A percentile compares a stretch with the other conserved stretches of the same genome.
phyloP scores from a whole-genome alignment of 768 basidiomycete species.

The Pisolithus sp. region DNA sequence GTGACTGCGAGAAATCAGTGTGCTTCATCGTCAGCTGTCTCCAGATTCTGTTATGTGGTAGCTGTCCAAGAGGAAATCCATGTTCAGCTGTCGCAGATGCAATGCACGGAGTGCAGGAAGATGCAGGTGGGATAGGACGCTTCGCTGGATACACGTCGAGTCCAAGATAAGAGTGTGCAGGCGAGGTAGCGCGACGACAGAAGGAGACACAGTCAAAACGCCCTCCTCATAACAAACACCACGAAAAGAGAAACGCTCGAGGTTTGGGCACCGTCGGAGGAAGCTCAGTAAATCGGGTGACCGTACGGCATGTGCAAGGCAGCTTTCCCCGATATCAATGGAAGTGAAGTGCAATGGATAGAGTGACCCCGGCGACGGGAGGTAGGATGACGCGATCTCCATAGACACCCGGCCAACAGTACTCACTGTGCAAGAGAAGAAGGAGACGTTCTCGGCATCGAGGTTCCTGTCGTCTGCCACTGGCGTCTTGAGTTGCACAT shows the following conservation, averaged over 20 bases:
- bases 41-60: constrained; percentile 45
- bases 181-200: constrained; percentile 47
- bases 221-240: constrained; percentile 48
- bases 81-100: constrained; percentile 60
- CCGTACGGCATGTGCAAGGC: constrained; percentile 33
- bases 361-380: constrained; percentile 42
- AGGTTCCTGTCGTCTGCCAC: constrained; percentile 12
- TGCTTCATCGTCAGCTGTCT: constrained; percentile 71
- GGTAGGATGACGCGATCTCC: constrained; percentile 41
- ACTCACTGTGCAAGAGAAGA: constrained; percentile 28
- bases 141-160: constrained; percentile 56
- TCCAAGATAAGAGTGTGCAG: constrained; percentile 53
- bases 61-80: constrained; percentile 38
- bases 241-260: constrained; percentile 52
- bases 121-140: constrained; percentile 57
- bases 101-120: constrained; percentile 56
- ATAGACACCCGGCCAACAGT: constrained; percentile 38
- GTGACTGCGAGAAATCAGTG: constrained; percentile 70
- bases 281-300: constrained; percentile 53
- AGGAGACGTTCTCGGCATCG: constrained; percentile 15
- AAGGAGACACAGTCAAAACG: constrained; percentile 21
- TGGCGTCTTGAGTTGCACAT: constrained; percentile 17
- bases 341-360: constrained; percentile 49
- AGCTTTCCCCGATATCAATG: constrained; percentile 50
- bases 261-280: constrained; percentile 52